Conservation (phyloP, 2,329 filamentous ascomycete genomes). For the Sporothrix protearum region DNA sequence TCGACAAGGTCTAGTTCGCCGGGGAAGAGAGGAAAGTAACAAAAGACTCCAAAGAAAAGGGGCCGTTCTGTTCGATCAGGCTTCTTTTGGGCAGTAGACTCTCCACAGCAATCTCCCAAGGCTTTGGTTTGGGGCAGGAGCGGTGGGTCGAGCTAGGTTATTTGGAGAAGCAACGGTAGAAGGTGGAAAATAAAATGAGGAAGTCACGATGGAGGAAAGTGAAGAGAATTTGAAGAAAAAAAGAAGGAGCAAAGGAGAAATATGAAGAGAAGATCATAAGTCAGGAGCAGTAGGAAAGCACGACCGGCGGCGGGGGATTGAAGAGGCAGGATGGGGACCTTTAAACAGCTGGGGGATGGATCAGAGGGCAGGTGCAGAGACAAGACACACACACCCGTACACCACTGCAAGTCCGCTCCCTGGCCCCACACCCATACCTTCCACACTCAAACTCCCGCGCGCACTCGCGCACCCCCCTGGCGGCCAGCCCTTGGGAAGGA, state of each 20-base stretch:
- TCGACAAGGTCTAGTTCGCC: background rate
- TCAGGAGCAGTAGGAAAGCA: constrained; percentile 2
- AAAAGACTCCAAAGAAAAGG: background rate
- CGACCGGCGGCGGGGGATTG: background rate
- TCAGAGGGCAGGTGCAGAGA: background rate
- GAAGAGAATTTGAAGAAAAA: background rate
- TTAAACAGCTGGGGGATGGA: constrained; percentile 14
- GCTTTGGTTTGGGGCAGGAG: constrained; percentile 12
- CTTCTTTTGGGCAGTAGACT: constrained; percentile 16
- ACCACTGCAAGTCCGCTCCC: background rate
- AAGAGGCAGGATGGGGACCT: constrained; percentile 16
- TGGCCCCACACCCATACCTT: constrained; percentile 2
- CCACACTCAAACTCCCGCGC: constrained; percentile 15
- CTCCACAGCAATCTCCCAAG: constrained; percentile 17
- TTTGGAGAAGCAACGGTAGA: background rate
- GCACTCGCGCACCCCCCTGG: constrained; percentile 8
- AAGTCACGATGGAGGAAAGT: background rate
- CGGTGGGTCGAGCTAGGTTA: constrained; percentile 1
- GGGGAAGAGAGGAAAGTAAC: background rate
- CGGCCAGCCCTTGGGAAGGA: constrained; percentile 15
- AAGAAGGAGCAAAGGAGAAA: background rate
- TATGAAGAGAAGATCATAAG: background rate
- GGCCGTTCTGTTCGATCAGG: constrained; percentile 13
- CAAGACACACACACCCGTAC: background rate
- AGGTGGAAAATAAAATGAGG: background rate